phyloP scores from a whole-genome alignment of 2,329 filamentous ascomycete genomes.

The Scedosporium aurantiacum region DNA sequence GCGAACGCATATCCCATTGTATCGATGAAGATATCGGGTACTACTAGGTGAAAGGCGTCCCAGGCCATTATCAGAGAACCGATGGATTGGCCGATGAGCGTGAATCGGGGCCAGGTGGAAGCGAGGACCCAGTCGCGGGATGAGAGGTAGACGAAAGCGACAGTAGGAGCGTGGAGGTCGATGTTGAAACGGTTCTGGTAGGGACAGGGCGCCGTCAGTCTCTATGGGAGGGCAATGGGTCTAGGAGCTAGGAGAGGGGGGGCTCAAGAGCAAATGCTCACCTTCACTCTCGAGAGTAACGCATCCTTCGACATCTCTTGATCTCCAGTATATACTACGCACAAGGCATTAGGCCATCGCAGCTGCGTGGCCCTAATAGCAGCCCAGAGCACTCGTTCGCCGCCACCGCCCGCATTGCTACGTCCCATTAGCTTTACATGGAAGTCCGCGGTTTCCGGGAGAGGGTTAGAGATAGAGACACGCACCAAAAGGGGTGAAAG shows the following conservation, averaged over 20 bases:
- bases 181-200: constrained; percentile 80
- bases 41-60: constrained; percentile 84
- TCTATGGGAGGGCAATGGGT: background rate
- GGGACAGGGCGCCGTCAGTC: background rate
- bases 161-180: constrained; percentile 66
- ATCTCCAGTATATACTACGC: constrained; percentile 91
- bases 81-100: constrained; percentile 83
- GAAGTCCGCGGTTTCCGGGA: background rate
- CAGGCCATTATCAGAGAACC: constrained; percentile 80
- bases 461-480: background rate
- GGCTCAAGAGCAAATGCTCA: constrained; percentile 20
- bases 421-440: background rate
- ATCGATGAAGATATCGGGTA: constrained; percentile 89
- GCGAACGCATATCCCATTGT: constrained; percentile 98
- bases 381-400: constrained; percentile 92
- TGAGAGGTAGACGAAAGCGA: constrained; percentile 83
- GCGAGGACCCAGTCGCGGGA: constrained; percentile 79
- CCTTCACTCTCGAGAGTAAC: constrained; percentile 69
- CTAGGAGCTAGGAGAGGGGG: constrained; percentile 2
- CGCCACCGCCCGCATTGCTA: constrained; percentile 90
- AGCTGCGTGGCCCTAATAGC: constrained; percentile 85
- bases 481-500: constrained; percentile 94
- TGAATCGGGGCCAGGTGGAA: constrained; percentile 84
- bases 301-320: constrained; percentile 72
- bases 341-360: constrained; percentile 78